Evolutionary conservation across 2,329 filamentous ascomycete genomes (phyloP).

Genomic region (Cadophora sp.): DNA sequence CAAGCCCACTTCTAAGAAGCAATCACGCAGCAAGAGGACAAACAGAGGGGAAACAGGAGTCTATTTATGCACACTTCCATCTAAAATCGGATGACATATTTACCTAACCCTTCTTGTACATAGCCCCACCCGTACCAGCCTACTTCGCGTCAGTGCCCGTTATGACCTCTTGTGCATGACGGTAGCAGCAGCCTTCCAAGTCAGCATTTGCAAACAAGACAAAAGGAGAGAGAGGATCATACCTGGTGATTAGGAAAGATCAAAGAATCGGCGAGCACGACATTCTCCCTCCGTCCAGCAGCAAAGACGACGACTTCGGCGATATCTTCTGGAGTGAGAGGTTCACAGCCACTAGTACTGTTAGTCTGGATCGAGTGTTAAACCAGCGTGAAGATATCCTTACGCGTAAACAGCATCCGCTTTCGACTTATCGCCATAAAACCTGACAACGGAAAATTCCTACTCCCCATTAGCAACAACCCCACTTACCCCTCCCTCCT

Average conservation of each 20-base stretch:
- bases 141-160: slow-evolving; percentile 33
- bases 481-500: not conserved
- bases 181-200: slow-evolving; percentile 48
- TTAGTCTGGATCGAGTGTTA: slow-evolving; percentile 25
- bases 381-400: slow-evolving; percentile 44
- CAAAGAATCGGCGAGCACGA: slow-evolving; percentile 86
- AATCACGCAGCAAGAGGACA: too few relatives aligned
- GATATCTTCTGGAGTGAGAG: slow-evolving; percentile 88
- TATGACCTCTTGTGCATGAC: slow-evolving; percentile 53
- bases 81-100: not conserved
- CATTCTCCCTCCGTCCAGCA: slow-evolving; percentile 84
- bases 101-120: slow-evolving; percentile 39
- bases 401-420: slow-evolving; percentile 89
- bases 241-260: slow-evolving; percentile 92
- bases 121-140: slow-evolving; percentile 44
- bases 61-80: slow-evolving; percentile 1
- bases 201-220: slow-evolving; percentile 43
- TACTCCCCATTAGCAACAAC: slow-evolving; percentile 41
- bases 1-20: not conserved
- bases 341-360: slow-evolving; percentile 70
- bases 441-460: slow-evolving; percentile 90
- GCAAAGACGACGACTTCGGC: slow-evolving; percentile 90
- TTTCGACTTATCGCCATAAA: slow-evolving; percentile 87
- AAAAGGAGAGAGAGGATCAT: slow-evolving; percentile 43
- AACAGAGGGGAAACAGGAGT: not conserved